Evolutionary conservation across 2,329 filamentous ascomycete species (phyloP), one percentile per base, ranked within the genome.

Genomic region (Zarea fungicola): DNA sequence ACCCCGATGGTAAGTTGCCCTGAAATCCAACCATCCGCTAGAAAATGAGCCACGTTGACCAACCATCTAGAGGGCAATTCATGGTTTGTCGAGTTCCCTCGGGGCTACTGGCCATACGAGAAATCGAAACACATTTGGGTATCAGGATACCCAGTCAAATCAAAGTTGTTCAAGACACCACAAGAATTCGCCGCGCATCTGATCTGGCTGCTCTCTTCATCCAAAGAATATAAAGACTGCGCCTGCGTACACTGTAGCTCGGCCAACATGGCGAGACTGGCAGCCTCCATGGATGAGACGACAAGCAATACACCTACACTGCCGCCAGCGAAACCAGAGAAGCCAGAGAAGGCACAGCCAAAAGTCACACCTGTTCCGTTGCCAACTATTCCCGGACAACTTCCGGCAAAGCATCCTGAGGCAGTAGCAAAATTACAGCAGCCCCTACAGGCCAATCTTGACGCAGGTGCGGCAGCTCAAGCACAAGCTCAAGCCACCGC

Each of bases 141-240:
- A 4, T 76, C 73, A 5, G 73, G 73, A 8, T 74, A 75, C 50
- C 73, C 73, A 5, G 62, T 69, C 52, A 74, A 75, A 52, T 58
- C 65, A 28, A 76, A 73, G 58, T 62, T 74, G 5, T 78, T 72
- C 58, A 76, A 74, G 58, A 75, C 71, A 36, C 75, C 76, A 1
- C 73, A 76, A 49, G 76, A 79, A 53, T 77, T 79, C 51, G 73
- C 70, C 5, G 62, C 75, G 8, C 76, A 79, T 52, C 54, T 76
- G 21, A 64, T 79, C 42, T 79, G 75, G 75, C 68, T 79, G 3
- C 62, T 74, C 7, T 75, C 74, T 25, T 57, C 62, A 14, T 77
- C 75, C 13, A 65, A 61, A 51, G 71, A 75, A 55, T 72, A 74
- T 40, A 65, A 58, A 37, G 72, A 77, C 52, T 79, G 76, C 58